These are phyloP conservation scores for Atkinsonella hypoxylon DNA, from an alignment of 2,329 filamentous ascomycete genomes.

Conservation along the genomic window DNA sequence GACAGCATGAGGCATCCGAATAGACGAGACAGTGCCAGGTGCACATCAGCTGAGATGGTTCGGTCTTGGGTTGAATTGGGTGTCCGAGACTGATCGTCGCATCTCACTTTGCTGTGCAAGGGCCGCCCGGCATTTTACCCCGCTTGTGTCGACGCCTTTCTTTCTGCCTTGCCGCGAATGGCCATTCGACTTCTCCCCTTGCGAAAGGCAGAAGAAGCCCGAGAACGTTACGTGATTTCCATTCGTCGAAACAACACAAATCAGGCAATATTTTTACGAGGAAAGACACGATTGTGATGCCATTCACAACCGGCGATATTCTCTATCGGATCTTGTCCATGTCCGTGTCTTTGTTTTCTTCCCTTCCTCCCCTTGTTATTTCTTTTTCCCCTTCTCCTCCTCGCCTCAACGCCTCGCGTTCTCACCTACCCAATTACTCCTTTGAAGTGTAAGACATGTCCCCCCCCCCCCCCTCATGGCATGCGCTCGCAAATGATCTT, in stretches of 20 bases:
- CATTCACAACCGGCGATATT: no score
- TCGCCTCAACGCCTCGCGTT: not conserved
- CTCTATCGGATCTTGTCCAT: not conserved
- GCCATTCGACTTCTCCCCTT: no score
- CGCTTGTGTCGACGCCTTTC: not conserved
- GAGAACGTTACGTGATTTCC: not conserved
- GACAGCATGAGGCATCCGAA: no score
- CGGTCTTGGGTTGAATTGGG: not conserved
- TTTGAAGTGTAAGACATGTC: conserved; percentile 3
- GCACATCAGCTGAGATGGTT: not conserved
- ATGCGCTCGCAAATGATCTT: conserved; percentile 6
- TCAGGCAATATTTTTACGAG: no score
- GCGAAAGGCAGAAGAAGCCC: not conserved
- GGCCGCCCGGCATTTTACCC: not conserved
- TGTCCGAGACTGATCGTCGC: not conserved
- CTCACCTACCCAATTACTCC: not conserved
- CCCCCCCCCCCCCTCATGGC: conserved; percentile 3
- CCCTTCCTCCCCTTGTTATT: not conserved
- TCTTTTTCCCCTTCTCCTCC: not conserved
- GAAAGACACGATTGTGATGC: no score
- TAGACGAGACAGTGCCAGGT: not conserved
- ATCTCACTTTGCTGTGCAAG: conserved; percentile 1
- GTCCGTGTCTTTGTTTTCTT: not conserved
- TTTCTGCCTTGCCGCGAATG: not conserved
- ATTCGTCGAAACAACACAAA: not conserved